Base-by-base conservation (phyloP, 2,329 filamentous ascomycete species). In the Pestalotiopsis sp. region DNA sequence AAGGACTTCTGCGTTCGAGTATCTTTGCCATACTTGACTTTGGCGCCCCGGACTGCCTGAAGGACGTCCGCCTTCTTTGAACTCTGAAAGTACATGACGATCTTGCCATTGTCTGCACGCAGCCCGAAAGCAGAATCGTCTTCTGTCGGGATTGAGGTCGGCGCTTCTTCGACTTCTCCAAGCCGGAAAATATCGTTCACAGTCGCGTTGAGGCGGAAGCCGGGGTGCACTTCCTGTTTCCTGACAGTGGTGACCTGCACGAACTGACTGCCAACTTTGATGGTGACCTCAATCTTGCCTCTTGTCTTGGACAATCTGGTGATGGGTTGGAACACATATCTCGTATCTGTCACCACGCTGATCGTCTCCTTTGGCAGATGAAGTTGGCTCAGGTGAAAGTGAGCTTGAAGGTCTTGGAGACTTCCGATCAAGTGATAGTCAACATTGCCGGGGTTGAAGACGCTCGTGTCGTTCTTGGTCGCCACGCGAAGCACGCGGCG, bases 21-120 rank as follows among this genome's bases (percentile, higher is more conserved):
- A 70, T 92, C 89, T 73, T 91, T 91, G 66, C 86, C 86, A 69
- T 90, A 84, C 72, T 90, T 91, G 7, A 84, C 80, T 75, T 91
- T 92, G 57, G 89, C 89, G 10, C 80, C 82, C 40, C 88, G 85
- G 65, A 92, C 89, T 11, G 86, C 86, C 75, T 89, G 86, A 3
- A 92, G 80, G 22, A 92, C 84, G 69, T 91, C 89, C 6, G 81
- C 75, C 75, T 90, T 91, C 74, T 87, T 88, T 1, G 88, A 83
- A 71, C 89, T 91, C 20, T 89, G 89, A 75, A 92, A 92, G 74
- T 89, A 91, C 89, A 92, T 91, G 65, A 91, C 86, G 63, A 91
- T 89, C 77, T 89, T 91, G 71, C 90, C 90, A 70, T 88, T 90
- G 72, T 92, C 90, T 2, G 89, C 89, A 63, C 89, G 84, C 35